Evolutionary conservation across 2,329 filamentous ascomycete species (phyloP).

Genomic region (Tricladium varicosporioides): DNA sequence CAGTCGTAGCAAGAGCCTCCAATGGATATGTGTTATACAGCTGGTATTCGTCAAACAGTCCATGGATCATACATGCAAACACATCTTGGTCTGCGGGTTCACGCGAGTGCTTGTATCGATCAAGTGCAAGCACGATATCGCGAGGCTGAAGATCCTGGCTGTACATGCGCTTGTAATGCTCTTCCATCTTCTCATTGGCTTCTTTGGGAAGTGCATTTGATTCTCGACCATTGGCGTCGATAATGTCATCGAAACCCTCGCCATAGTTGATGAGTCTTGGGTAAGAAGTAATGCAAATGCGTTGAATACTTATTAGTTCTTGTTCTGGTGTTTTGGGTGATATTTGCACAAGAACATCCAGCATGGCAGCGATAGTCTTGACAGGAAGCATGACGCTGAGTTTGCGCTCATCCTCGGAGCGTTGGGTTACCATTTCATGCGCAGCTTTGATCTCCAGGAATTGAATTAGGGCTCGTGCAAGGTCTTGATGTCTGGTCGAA

Average conservation of each 20-base stretch:
- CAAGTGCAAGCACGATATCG: slow-evolving; percentile 79
- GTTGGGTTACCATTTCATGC: slow-evolving; percentile 73
- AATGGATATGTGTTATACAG: slow-evolving; percentile 95
- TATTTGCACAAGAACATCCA: slow-evolving; percentile 76
- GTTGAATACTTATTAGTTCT: slow-evolving; percentile 77
- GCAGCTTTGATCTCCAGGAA: slow-evolving; percentile 84
- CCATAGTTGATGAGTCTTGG: slow-evolving; percentile 95
- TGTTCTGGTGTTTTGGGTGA: slow-evolving; percentile 56
- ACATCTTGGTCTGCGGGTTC: slow-evolving; percentile 86
- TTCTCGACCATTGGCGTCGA: slow-evolving; percentile 77
- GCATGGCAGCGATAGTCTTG: slow-evolving; percentile 77
- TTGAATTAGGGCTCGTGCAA: slow-evolving; percentile 70
- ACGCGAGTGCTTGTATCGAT: slow-evolving; percentile 82
- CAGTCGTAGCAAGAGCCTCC: slow-evolving; percentile 93
- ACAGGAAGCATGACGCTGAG: slow-evolving; percentile 76
- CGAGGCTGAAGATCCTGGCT: slow-evolving; percentile 84
- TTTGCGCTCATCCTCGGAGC: slow-evolving; percentile 61
- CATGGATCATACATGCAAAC: slow-evolving; percentile 98
- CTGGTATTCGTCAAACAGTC: slow-evolving; percentile 93
- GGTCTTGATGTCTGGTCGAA: slow-evolving; percentile 62
- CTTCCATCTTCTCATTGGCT: slow-evolving; percentile 90
- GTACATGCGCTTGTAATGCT: slow-evolving; percentile 98
- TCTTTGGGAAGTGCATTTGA: slow-evolving; percentile 78
- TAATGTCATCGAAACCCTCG: slow-evolving; percentile 86
- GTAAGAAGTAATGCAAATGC: slow-evolving; percentile 87